These are phyloP conservation scores for Aspergillus sp. DNA, from an alignment of 2,329 filamentous ascomycete species.

Conservation along the genomic window DNA sequence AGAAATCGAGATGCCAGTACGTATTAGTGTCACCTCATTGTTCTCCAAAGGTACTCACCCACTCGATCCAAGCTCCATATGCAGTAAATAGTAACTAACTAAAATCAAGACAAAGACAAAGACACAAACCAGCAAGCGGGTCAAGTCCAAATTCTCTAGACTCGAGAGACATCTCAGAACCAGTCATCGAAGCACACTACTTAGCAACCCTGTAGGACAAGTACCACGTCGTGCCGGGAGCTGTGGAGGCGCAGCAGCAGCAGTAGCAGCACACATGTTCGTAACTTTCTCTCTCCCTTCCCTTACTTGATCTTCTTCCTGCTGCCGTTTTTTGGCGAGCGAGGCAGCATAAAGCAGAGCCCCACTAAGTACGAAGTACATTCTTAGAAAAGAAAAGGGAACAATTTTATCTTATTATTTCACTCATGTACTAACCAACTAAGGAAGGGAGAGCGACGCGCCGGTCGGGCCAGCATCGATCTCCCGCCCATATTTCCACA, in stretches of 20 bases:
- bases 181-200: background rate
- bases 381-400: no score
- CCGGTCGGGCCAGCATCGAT: background rate
- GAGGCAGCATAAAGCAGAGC: background rate
- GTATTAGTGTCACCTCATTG: no score
- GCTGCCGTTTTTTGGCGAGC: background rate
- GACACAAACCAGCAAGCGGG: no score
- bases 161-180: background rate
- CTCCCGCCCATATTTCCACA: background rate
- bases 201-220: background rate
- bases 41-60: no score
- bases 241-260: conserved; percentile 6
- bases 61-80: no score
- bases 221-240: conserved; percentile 3
- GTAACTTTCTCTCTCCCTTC: background rate
- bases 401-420: no score
- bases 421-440: no score
- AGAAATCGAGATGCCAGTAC: no score
- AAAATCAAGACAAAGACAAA: no score
- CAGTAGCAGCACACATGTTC: background rate
- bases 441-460: background rate
- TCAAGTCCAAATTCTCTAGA: no score
- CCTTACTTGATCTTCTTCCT: background rate
- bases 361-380: background rate
- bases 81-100: no score